Percentiles rank a stretch among this genome's conserved stretches.
Conservation (phyloP, 768 basidiomycete genomes). For the Lactifluus volemus region DNA sequence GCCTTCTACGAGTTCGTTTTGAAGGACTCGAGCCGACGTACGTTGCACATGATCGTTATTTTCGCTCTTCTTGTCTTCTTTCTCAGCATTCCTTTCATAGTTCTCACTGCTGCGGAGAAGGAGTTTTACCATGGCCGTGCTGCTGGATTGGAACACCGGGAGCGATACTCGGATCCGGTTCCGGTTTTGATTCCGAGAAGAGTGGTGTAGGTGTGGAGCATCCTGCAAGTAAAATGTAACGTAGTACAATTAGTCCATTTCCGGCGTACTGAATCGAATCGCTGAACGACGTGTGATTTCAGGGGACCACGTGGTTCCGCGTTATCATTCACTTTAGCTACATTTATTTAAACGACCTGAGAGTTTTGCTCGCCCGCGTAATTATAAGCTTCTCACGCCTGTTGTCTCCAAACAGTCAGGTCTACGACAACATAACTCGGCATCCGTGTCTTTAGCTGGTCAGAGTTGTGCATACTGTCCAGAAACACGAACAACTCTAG, state of each 20-base stretch:
- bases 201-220: not conserved
- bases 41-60: not conserved
- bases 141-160: conserved; percentile 3
- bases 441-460: not conserved
- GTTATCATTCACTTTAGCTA: too few relatives aligned
- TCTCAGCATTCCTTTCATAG: conserved; percentile 2
- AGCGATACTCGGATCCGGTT: not conserved
- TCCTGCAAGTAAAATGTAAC: not conserved
- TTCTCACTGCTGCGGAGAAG: conserved; percentile 6
- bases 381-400: not conserved
- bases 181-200: conserved; percentile 4
- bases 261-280: not conserved
- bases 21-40: conserved; percentile 24
- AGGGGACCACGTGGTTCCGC: too few relatives aligned
- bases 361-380: too few relatives aligned
- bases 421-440: not conserved
- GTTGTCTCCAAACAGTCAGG: not conserved
- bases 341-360: too few relatives aligned
- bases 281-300: not conserved
- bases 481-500: conserved; percentile 49
- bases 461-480: conserved; percentile 21
- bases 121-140: conserved; percentile 5
- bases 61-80: not conserved
- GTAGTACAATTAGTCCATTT: too few relatives aligned
- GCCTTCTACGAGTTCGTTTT: conserved; percentile 24